Conservation (phyloP, 2,329 filamentous ascomycete species). For the Drechslerella dactyloides region DNA sequence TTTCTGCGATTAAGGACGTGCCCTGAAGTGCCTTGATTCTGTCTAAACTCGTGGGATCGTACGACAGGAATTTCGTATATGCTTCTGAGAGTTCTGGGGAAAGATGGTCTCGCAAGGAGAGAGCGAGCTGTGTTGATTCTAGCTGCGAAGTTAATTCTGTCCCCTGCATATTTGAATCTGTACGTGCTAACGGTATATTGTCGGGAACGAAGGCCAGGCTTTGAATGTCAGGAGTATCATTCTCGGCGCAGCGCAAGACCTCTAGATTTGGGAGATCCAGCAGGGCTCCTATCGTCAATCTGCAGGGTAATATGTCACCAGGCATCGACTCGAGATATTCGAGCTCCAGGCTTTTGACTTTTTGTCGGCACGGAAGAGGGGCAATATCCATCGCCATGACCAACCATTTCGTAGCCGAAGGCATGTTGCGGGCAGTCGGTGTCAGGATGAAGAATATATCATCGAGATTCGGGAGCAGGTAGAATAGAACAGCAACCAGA, state of each 20-base stretch:
- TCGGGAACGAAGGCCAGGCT: not conserved
- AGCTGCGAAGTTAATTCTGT: not conserved
- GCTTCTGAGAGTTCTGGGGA: not conserved
- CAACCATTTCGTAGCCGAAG: conserved; percentile 23
- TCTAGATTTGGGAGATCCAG: conserved; percentile 19
- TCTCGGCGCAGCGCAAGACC: conserved; percentile 14
- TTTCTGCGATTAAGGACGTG: conserved; percentile 12
- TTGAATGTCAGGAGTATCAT: not conserved
- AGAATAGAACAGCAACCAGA: conserved; percentile 21
- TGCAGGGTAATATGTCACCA: conserved; percentile 3
- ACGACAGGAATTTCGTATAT: conserved; percentile 11
- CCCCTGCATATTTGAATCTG: not conserved
- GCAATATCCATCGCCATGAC: conserved; percentile 33
- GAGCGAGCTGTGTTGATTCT: too few species aligned
- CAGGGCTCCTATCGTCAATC: conserved; percentile 18
- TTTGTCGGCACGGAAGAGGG: conserved; percentile 19
- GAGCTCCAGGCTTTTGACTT: conserved; percentile 18
- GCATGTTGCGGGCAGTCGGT: not conserved
- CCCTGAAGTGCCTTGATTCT: conserved; percentile 2
- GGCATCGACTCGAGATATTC: conserved; percentile 15
- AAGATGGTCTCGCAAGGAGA: not conserved
- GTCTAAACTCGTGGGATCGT: conserved; percentile 15
- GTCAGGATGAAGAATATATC: conserved; percentile 12
- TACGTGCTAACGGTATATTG: not conserved
- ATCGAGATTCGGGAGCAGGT: conserved; percentile 17